Base-by-base conservation (phyloP, 148 eudicot species). In the Dianthus caryophyllus region DNA sequence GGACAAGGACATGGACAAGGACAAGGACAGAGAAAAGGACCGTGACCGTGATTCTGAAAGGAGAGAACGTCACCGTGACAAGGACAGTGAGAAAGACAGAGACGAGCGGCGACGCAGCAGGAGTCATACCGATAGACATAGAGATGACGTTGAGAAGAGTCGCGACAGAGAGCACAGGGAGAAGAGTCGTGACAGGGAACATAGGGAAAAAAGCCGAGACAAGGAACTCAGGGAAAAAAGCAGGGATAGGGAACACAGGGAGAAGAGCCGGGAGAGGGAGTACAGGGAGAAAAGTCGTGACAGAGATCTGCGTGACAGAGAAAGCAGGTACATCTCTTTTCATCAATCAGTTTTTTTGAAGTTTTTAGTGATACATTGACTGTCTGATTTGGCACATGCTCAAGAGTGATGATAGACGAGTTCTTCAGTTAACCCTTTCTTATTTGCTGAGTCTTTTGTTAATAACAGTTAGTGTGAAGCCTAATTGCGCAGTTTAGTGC, bases 81-180 rank as follows among this genome's bases (percentile, higher is more conserved):
- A 73, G 49, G 83, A 82, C 64, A 71, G 57, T n/a, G 85, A 71
- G 24, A 25, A 58, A 24, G 77, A 24, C 61, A 39, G 46, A 69
- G 57, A 13, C 9, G 84, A 81, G 27, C 82, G 78, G 7, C 75
- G 78, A 12, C 81, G 84, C 49, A 83, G 87, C 64, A 77, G 78
- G 68, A 83, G 89, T 55, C 83, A 67, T 70, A 64, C 83, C 17
- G 78, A 47, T 72, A 85, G 78, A 68, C 87, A 70, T 62, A 76
- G 74, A 15, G 84, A 79, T 44, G 87, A 78, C 4, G 65, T 75
- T 29, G 85, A 74, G 44, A 76, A 46, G 68, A 75, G 62, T 60
- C 62, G 65, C 17, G 85, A 83, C 44, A 72, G 61, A 64, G 84
- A 85, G 52, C 21, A 0, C 48, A 72, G 69, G 59, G 88, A 80